Evolutionary conservation across 1,284 basidiomycete genomes (phyloP).

Genomic region (Somion occarium): DNA sequence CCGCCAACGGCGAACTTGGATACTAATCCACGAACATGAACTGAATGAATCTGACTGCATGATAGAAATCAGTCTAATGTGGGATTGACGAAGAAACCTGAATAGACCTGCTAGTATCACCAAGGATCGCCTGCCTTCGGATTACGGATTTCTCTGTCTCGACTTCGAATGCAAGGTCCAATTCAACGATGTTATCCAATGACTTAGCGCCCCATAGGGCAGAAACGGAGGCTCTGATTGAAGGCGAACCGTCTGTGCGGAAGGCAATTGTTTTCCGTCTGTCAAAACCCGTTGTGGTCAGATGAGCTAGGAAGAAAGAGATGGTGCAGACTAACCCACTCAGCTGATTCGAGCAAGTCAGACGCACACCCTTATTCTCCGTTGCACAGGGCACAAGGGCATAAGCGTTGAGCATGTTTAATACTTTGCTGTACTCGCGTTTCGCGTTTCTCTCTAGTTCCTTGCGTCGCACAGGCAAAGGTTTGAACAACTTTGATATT

Average conservation of each 20-base stretch:
- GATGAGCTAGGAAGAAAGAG: neutral
- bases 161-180: slow-evolving; percentile 71
- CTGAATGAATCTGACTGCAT: neutral
- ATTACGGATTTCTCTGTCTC: slow-evolving; percentile 50
- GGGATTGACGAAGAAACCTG: neutral
- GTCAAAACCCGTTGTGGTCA: neutral
- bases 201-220: slow-evolving; percentile 86
- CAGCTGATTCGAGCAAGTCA: slow-evolving; percentile 76
- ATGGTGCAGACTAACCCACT: slow-evolving; percentile 53
- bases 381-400: slow-evolving; percentile 77
- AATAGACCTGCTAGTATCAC: slow-evolving; percentile 20
- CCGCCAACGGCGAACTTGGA: slow-evolving; percentile 72
- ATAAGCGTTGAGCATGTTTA: slow-evolving; percentile 83
- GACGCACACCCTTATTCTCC: slow-evolving; percentile 54
- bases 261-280: slow-evolving; percentile 75
- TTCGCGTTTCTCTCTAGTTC: slow-evolving; percentile 90
- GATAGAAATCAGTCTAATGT: neutral
- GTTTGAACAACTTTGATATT: slow-evolving; percentile 72
- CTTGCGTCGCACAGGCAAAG: slow-evolving; percentile 88
- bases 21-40: slow-evolving; percentile 63
- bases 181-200: slow-evolving; percentile 69
- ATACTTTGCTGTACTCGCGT: slow-evolving; percentile 85
- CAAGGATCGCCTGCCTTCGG: slow-evolving; percentile 25
- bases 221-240: slow-evolving; percentile 62
- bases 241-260: slow-evolving; percentile 64